A percentile compares a stretch with the other conserved stretches of the same genome.
These are phyloP conservation scores for Galeopsis tetrahit DNA, from an alignment of 257 asterid species.

Conservation along the genomic window DNA sequence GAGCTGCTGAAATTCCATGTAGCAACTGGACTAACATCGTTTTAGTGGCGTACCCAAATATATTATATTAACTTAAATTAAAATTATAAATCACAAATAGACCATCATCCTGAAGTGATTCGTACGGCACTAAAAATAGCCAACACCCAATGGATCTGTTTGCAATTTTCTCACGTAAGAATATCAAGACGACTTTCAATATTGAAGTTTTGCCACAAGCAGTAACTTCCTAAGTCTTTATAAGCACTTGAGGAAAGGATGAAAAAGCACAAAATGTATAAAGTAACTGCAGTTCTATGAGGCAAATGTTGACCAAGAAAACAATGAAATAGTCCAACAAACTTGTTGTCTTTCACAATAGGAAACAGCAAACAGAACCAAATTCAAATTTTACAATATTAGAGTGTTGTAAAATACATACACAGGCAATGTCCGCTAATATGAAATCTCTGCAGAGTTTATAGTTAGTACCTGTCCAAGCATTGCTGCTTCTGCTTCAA, in stretches of 20 bases:
- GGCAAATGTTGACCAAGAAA: conserved; percentile 12
- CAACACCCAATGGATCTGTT: no score
- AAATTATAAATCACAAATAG: no score
- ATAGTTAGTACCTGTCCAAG: conserved; percentile 81
- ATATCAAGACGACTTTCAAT: conserved; percentile 8
- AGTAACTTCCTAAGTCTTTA: neutral
- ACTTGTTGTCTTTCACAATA: neutral
- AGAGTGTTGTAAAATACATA: neutral
- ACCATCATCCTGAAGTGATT: no score
- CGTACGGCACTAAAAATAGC: no score
- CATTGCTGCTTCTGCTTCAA: conserved; percentile 98
- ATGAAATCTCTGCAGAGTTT: conserved; percentile 8
- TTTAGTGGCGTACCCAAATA: no score
- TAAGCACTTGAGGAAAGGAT: conserved; percentile 14
- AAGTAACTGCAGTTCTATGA: conserved; percentile 17
- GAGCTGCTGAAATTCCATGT: no score
- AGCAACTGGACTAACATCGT: no score
- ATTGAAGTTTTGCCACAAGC: conserved; percentile 17
- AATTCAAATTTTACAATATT: neutral
- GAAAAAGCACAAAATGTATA: neutral
- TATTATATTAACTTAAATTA: no score
- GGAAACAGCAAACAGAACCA: conserved; percentile 1
- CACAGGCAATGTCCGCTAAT: conserved; percentile 12
- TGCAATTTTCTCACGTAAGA: neutral
- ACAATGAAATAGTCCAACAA: conserved; percentile 10